These are phyloP conservation scores for Pyrenula massariospora DNA, from an alignment of 495 filamentous ascomycete species.

Conservation along the genomic window DNA sequence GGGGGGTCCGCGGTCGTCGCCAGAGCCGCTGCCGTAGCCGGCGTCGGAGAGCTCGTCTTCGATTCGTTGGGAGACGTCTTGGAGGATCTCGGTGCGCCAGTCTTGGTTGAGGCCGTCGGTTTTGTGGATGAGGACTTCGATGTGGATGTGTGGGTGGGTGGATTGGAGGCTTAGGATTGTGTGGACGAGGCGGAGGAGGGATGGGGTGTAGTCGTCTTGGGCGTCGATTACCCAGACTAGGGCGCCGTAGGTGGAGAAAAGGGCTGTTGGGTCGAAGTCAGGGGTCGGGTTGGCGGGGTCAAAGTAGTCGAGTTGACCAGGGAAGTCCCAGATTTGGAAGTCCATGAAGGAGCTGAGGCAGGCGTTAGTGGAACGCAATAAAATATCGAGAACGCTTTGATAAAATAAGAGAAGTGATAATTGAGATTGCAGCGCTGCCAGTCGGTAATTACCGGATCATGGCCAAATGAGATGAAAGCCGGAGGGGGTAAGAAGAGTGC, in stretches of 20 bases:
- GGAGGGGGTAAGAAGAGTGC: neutral
- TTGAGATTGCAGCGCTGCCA: too few relatives aligned
- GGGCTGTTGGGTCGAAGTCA: slow-evolving; percentile 76
- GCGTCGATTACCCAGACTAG: slow-evolving; percentile 98
- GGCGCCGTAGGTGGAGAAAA: slow-evolving; percentile 86
- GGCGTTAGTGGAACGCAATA: neutral
- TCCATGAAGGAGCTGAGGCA: slow-evolving; percentile 83
- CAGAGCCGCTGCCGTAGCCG: slow-evolving; percentile 61
- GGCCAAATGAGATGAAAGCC: neutral
- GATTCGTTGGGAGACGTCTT: slow-evolving; percentile 91
- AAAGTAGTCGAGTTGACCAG: slow-evolving; percentile 81
- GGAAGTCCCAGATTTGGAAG: slow-evolving; percentile 96
- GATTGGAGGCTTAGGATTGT: slow-evolving; percentile 81
- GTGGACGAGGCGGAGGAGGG: slow-evolving; percentile 70
- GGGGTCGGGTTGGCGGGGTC: slow-evolving; percentile 75
- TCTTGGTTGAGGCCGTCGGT: slow-evolving; percentile 91
- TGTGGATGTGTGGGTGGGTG: slow-evolving; percentile 80
- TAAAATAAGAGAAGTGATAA: neutral
- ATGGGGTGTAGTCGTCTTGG: slow-evolving; percentile 90
- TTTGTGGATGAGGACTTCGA: slow-evolving; percentile 97
- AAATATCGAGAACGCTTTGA: neutral
- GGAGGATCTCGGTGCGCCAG: slow-evolving; percentile 84
- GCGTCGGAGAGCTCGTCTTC: slow-evolving; percentile 89
- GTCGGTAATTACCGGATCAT: neutral
- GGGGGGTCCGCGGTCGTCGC: too few relatives aligned